Base-by-base conservation (phyloP, 2,329 filamentous ascomycete species). In the Colletotrichum musicola region DNA sequence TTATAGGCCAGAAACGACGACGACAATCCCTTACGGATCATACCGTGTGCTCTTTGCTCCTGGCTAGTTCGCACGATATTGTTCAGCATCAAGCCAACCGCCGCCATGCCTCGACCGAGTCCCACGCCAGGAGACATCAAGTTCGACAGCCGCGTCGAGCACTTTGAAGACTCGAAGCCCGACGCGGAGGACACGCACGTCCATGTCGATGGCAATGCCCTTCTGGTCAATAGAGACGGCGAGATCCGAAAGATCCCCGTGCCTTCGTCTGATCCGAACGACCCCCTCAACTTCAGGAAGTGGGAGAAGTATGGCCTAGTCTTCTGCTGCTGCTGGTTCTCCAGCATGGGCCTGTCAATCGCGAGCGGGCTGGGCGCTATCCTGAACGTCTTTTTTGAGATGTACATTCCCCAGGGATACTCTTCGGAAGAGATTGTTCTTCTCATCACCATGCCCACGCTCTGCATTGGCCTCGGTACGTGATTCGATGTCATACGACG, bases 301-400 rank as follows among this genome's bases (percentile, higher is more conserved):
- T 77, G 74, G 73, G 65, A 72, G 50, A 75, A 75, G 53, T 63
- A 69, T 6, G 70, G 59, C 46, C 63, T 75, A 12, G 60, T 73
- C 1, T 49, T 71, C 14, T 68, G 72, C 49, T 77, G 74, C 62
- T 77, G 77, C 61, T 77, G 76, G 74, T 78, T 76, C 60, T 74
- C 69, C 3, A 73, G 76, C 54, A 74, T 76, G 65, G 73, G 72
- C 2, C 64, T 87, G 80, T 84, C 84, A 46, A 80, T 87, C 56
- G 81, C 86, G 51, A 84, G 85, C 75, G 85, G 85, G 63, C 77
- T 87, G 4, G 85, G 80, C 3, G 72, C 78, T 0, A 78, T 81
- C 38, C 72, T 82, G 12, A 72, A 72, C 1, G 72, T 75, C 16
- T 79, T 81, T 63, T 74, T 79, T 30, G 69, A 72, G 50, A 68